phyloP scores from a whole-genome alignment of 805 yeast species.

The Wickerhamomyces bovis region DNA sequence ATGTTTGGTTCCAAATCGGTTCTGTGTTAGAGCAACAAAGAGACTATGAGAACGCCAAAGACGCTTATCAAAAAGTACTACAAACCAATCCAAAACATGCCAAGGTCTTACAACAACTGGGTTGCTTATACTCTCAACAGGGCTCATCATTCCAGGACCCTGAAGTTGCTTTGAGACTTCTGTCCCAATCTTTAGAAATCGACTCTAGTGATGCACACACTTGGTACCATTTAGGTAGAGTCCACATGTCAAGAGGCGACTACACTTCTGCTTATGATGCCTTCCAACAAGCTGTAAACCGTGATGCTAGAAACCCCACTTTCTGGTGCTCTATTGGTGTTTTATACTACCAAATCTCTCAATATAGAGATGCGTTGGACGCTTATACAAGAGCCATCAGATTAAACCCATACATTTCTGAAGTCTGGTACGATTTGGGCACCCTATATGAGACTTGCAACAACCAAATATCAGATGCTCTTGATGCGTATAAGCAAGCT shows the following conservation, averaged over 20 bases:
- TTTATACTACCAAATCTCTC: conserved; percentile 90
- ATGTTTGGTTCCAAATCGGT: conserved; percentile 98
- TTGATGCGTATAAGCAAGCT: conserved; percentile 96
- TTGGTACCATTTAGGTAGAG: conserved; percentile 95
- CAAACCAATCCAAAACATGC: conserved; percentile 91
- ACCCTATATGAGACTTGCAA: conserved; percentile 96
- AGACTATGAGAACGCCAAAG: conserved; percentile 87
- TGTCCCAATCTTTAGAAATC: conserved; percentile 82
- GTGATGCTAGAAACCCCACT: conserved; percentile 95
- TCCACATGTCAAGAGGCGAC: conserved; percentile 93
- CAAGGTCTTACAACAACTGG: conserved; percentile 91
- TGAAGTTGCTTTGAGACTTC: conserved; percentile 72
- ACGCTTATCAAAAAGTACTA: conserved; percentile 90
- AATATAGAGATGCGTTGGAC: conserved; percentile 93
- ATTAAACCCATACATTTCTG: conserved; percentile 90
- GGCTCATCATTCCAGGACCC: conserved; percentile 69
- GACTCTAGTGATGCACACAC: conserved; percentile 91
- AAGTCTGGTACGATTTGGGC: conserved; percentile 98
- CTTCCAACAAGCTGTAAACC: conserved; percentile 96
- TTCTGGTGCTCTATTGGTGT: conserved; percentile 98
- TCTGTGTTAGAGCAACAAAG: conserved; percentile 91
- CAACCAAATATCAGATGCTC: conserved; percentile 89
- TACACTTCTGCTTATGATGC: conserved; percentile 96
- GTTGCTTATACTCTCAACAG: conserved; percentile 84
- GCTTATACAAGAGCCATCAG: conserved; percentile 97